Evolutionary conservation across 192 early-diverging fungal species (phyloP).

Genomic region (Podila horticola): DNA sequence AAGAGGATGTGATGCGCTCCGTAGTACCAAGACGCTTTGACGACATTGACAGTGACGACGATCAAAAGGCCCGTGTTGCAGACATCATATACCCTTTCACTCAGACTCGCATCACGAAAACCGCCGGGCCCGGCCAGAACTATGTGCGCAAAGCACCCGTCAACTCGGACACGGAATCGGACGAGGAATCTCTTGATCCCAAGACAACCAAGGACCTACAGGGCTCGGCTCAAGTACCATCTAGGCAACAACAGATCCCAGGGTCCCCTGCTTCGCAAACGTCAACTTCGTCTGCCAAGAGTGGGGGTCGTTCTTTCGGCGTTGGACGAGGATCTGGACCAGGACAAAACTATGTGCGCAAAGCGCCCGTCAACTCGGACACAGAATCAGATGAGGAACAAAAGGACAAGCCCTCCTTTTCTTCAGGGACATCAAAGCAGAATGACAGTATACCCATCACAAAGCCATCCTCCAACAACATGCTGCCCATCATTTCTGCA

Average conservation of each 20-base stretch:
- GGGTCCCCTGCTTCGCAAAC: neutral
- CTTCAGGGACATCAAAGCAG: neutral
- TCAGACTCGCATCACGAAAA: neutral
- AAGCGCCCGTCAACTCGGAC: conserved; percentile 40
- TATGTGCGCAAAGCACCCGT: conserved; percentile 40
- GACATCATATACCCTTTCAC: neutral
- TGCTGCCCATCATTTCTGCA: neutral
- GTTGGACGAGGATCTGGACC: conserved; percentile 16
- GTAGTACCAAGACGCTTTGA: conserved; percentile 1
- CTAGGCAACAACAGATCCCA: neutral
- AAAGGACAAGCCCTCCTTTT: neutral
- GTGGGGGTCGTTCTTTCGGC: neutral
- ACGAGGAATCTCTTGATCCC: conserved; percentile 17
- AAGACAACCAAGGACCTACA: neutral
- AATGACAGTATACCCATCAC: neutral
- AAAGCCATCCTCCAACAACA: conserved; percentile 4
- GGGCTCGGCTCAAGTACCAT: neutral
- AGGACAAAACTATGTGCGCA: conserved; percentile 46
- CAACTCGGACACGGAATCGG: conserved; percentile 43
- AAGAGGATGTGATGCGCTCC: neutral
- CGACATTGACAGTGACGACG: neutral
- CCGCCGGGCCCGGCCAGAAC: conserved; percentile 30
- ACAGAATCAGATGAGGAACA: conserved; percentile 38
- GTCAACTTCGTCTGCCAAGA: neutral
- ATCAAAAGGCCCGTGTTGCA: neutral